Percentiles rank a stretch among this genome's conserved stretches.
Evolutionary conservation across 768 basidiomycete species (phyloP).

Genomic region (Plicaturopsis crispa): DNA sequence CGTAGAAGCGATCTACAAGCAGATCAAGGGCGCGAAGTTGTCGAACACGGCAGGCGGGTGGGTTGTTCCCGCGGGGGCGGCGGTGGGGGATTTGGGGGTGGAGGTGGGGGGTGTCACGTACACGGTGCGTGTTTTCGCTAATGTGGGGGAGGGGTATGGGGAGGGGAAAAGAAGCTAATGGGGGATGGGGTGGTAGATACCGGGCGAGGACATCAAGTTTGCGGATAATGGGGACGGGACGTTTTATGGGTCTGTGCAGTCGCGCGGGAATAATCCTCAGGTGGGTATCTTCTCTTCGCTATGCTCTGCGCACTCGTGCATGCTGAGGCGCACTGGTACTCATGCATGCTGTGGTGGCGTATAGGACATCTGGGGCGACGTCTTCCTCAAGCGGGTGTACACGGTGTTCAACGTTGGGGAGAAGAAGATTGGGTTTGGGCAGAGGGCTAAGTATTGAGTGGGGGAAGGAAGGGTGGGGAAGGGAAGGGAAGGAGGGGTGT

Average conservation of each 20-base stretch:
- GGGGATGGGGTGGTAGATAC: too few relatives aligned
- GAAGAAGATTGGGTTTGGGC: background rate
- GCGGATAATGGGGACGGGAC: constrained; percentile 15
- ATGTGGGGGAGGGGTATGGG: too few relatives aligned
- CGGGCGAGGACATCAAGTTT: constrained; percentile 16
- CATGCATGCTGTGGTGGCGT: background rate
- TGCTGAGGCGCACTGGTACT: background rate
- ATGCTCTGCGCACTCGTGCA: background rate
- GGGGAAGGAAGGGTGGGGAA: too few relatives aligned
- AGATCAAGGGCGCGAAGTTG: constrained; percentile 25
- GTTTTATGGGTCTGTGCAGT: constrained; percentile 15
- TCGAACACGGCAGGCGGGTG: constrained; percentile 28
- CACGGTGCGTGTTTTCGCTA: constrained; percentile 13
- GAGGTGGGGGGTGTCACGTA: constrained; percentile 25
- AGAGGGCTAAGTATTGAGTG: background rate
- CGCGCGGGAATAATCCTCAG: constrained; percentile 12
- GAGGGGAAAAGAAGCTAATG: too few relatives aligned
- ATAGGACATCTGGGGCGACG: background rate
- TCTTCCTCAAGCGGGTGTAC: background rate
- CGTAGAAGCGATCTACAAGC: constrained; percentile 23
- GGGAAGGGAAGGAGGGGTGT: too few relatives aligned
- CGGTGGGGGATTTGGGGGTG: constrained; percentile 22
- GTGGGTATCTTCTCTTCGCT: constrained; percentile 5
- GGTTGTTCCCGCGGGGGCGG: constrained; percentile 24
- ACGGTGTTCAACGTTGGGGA: background rate